These are phyloP conservation scores for Turnera subulata DNA, from an alignment of 345 rosid genomes.

Conservation along the genomic window DNA sequence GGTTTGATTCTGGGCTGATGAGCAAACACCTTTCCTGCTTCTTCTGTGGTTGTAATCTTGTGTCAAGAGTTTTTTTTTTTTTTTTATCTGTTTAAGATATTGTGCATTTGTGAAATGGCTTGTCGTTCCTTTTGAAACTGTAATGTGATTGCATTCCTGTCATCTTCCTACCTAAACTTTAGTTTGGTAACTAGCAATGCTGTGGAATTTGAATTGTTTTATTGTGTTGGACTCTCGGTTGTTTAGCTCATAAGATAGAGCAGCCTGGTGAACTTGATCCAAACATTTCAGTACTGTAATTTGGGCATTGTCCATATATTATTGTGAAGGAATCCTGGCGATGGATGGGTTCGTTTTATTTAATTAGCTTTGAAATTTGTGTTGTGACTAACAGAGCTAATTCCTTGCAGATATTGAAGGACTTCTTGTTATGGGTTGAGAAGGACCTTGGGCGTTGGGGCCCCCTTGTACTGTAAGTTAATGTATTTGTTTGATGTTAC, in stretches of 20 bases:
- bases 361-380: neutral
- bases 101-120: neutral
- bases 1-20: too few relatives aligned
- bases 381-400: slow-evolving; percentile 14
- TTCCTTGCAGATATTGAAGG: slow-evolving; percentile 73
- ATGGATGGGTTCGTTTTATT: neutral
- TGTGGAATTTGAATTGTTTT: neutral
- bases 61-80: too few relatives aligned
- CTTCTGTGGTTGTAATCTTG: too few relatives aligned
- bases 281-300: neutral
- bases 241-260: too few relatives aligned
- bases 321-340: too few relatives aligned
- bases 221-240: neutral
- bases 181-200: slow-evolving; percentile 5
- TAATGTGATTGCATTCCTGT: neutral
- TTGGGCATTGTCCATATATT: neutral
- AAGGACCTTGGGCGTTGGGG: slow-evolving; percentile 97
- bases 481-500: slow-evolving; percentile 1
- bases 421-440: slow-evolving; percentile 92
- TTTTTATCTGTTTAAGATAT: neutral
- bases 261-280: neutral
- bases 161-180: neutral
- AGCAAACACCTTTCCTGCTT: too few relatives aligned
- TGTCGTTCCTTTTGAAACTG: neutral
- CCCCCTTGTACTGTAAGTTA: slow-evolving; percentile 85